Base-by-base conservation (phyloP, 768 basidiomycete species). In the Amanita thiersii region DNA sequence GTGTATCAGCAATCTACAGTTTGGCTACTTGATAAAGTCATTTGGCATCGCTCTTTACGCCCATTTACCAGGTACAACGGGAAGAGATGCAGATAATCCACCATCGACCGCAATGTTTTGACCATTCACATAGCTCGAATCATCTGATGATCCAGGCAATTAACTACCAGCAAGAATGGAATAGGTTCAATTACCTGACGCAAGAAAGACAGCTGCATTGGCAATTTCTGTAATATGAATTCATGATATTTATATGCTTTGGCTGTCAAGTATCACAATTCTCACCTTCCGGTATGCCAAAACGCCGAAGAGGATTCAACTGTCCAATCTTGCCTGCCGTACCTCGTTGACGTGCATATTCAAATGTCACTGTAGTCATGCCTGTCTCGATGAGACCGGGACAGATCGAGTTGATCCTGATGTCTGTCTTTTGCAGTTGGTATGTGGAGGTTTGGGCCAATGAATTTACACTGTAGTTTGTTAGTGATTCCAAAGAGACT, bases 361-460 rank as follows among this genome's bases (percentile, higher is more conserved):
- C 77, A 52, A 97, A 97, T 23, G 81, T 72, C n/a, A 50, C 55
- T 37, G 61, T 64, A 2, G 93, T 93, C 89, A 97, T 96, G 37
- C 81, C 86, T 6, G 92, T 97, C 65, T 94, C 86, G 53, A 96
- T 90, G 44, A 96, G 63, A 10, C 91, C 92, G 4, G 93, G 93
- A 54, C 90, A 93, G 50, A 96, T 79, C 32, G 81, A 69, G 59
- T 91, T 94, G 48, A 96, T 82, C 32, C 93, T 85, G 49, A 97
- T 73, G 59, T 90, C 84, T 1, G 79, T 81, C 56, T 73, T 82
- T 49, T 81, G 73, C 17, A 94, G 72, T 58, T 90, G 86, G 57
- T 82, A 87, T 3, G 79, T 76, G 8, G 79, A 68, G 3, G 86
- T 92, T 54, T 88, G 77, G 5, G 89, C 92, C 50, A 94, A 79